Conservation (phyloP, 345 rosid genomes). For the Hibiscus mutabilis region DNA sequence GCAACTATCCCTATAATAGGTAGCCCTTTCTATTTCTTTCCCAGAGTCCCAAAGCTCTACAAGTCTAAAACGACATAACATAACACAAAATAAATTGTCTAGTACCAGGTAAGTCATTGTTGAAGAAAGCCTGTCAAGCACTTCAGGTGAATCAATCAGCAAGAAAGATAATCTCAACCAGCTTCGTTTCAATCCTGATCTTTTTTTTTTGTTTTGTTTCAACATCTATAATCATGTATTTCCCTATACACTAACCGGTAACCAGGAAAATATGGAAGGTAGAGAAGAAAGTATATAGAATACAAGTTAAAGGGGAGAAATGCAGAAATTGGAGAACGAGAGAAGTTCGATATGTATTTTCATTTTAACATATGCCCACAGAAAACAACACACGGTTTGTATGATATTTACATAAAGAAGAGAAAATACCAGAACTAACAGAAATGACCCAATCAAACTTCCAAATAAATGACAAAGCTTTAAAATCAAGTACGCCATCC, state of each 20-base stretch:
- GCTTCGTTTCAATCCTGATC: not conserved
- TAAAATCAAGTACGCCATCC: not conserved
- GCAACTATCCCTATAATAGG: not conserved
- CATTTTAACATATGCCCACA: too few relatives aligned
- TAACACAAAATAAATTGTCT: not conserved
- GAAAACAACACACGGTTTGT: too few relatives aligned
- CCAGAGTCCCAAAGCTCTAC: not conserved
- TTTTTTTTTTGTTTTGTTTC: not conserved
- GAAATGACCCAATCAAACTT: not conserved
- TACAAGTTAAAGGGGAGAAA: too few relatives aligned
- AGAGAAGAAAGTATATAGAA: too few relatives aligned
- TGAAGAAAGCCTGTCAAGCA: not conserved
- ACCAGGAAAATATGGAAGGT: not conserved
- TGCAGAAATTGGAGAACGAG: too few relatives aligned
- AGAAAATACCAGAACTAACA: too few relatives aligned
- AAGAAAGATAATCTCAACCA: not conserved
- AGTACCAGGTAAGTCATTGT: not conserved
- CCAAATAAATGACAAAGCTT: not conserved
- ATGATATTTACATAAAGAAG: too few relatives aligned
- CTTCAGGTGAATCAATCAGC: not conserved
- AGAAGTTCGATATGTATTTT: too few relatives aligned
- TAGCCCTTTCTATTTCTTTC: not conserved
- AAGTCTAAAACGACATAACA: not conserved
- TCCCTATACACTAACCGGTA: not conserved
- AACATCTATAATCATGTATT: not conserved